Conservation (phyloP, 768 basidiomycete genomes). For the Kondoa subrosea region DNA sequence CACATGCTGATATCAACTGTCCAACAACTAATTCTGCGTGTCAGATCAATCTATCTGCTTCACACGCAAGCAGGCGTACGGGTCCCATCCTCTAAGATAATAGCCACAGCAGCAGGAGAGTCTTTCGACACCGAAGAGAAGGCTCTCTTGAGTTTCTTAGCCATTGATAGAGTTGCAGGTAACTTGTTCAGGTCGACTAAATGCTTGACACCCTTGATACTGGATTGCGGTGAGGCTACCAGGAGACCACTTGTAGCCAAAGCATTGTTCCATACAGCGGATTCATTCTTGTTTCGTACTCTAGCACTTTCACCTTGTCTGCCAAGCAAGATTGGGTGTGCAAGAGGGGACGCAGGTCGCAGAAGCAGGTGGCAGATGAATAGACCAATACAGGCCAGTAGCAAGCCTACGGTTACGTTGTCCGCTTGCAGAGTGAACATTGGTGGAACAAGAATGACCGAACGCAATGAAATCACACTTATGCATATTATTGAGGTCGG, state of each 20-base stretch:
- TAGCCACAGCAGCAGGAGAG: background rate
- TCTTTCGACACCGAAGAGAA: background rate
- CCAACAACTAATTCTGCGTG: background rate
- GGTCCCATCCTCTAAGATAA: background rate
- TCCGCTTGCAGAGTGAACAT: background rate
- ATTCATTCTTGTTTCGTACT: constrained; percentile 7
- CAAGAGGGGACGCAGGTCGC: constrained; percentile 13
- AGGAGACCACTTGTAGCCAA: background rate
- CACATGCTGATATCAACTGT: background rate
- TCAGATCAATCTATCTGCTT: background rate
- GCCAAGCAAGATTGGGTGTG: constrained; percentile 17
- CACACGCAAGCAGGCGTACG: background rate
- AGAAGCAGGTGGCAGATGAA: constrained; percentile 16
- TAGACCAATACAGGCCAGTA: background rate
- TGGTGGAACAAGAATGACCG: background rate
- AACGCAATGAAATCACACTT: too few species aligned
- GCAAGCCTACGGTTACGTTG: background rate
- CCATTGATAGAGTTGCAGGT: too few species aligned
- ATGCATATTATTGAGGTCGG: too few species aligned
- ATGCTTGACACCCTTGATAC: constrained; percentile 1
- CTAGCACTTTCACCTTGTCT: constrained; percentile 14
- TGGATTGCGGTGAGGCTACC: background rate
- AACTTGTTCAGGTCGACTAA: background rate
- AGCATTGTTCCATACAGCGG: constrained; percentile 5
- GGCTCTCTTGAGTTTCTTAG: background rate